Conservation (phyloP, 2,329 filamentous ascomycete species). For the Monosporascus sp. region DNA sequence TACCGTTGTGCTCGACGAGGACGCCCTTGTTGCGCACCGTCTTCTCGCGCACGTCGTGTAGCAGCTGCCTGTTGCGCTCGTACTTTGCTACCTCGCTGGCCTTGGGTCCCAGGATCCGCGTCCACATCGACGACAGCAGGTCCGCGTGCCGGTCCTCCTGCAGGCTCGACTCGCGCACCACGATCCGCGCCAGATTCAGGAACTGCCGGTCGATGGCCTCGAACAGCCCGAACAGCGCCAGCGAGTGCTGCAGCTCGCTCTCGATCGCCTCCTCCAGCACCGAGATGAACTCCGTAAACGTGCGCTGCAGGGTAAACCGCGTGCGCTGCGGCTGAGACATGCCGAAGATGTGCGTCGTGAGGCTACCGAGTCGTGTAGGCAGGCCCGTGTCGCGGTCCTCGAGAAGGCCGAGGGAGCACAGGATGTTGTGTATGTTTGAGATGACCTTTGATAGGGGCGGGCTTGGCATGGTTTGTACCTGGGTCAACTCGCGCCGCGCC, state of each 20-base stretch:
- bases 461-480: constrained; percentile 56
- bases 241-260: constrained; percentile 73
- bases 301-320: constrained; percentile 72
- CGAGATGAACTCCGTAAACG: constrained; percentile 80
- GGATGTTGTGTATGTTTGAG: constrained; percentile 75
- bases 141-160: constrained; percentile 80
- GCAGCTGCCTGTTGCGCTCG: constrained; percentile 78
- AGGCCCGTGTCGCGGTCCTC: constrained; percentile 45
- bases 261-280: constrained; percentile 87
- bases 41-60: constrained; percentile 72
- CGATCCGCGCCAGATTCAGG: constrained; percentile 77
- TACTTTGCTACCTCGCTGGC: constrained; percentile 77
- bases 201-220: constrained; percentile 89
- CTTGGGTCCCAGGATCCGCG: constrained; percentile 72
- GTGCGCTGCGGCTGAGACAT: constrained; percentile 76
- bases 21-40: constrained; percentile 85
- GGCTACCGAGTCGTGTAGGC: constrained; percentile 62
- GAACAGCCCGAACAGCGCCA: constrained; percentile 81
- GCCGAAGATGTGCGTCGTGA: constrained; percentile 72
- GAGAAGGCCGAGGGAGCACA: constrained; percentile 59
- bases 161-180: constrained; percentile 74
- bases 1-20: constrained; percentile 79
- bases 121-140: constrained; percentile 80
- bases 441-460: constrained; percentile 65
- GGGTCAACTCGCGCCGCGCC: constrained; percentile 78